Conservation (phyloP, 2,329 filamentous ascomycete genomes). For the Curvularia lunata region DNA sequence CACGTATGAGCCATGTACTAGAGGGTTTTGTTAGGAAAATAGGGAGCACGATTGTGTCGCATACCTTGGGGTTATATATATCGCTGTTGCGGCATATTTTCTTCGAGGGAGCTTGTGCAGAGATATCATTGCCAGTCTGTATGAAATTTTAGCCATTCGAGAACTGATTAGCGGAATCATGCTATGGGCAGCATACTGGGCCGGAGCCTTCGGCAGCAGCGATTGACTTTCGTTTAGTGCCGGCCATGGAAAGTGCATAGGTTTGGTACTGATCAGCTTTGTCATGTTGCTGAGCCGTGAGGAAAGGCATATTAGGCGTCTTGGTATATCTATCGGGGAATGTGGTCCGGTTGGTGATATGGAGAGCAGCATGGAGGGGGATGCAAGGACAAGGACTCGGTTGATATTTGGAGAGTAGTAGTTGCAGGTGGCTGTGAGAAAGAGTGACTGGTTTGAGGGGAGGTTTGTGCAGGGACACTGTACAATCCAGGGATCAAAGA, state of each 20-base stretch:
- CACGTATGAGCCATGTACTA: slow-evolving; percentile 16
- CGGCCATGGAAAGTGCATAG: neutral
- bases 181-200: neutral
- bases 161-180: neutral
- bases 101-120: neutral
- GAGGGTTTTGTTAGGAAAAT: neutral
- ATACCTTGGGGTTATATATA: slow-evolving; percentile 12
- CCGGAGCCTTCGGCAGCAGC: neutral
- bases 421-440: neutral
- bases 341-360: neutral
- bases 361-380: neutral
- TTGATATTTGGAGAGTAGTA: neutral
- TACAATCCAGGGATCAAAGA: slow-evolving; percentile 7
- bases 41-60: too few relatives aligned
- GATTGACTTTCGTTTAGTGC: slow-evolving; percentile 8
- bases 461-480: slow-evolving; percentile 5
- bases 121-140: neutral
- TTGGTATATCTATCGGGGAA: neutral
- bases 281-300: neutral
- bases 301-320: neutral
- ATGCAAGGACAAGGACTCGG: neutral
- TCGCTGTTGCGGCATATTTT: neutral
- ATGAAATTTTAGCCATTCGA: neutral
- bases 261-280: neutral
- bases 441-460: slow-evolving; percentile 1